Evolutionary conservation across 2,329 filamentous ascomycete species (phyloP), one percentile per base, ranked within the genome.

Genomic region (Aureobasidium mangrovei): DNA sequence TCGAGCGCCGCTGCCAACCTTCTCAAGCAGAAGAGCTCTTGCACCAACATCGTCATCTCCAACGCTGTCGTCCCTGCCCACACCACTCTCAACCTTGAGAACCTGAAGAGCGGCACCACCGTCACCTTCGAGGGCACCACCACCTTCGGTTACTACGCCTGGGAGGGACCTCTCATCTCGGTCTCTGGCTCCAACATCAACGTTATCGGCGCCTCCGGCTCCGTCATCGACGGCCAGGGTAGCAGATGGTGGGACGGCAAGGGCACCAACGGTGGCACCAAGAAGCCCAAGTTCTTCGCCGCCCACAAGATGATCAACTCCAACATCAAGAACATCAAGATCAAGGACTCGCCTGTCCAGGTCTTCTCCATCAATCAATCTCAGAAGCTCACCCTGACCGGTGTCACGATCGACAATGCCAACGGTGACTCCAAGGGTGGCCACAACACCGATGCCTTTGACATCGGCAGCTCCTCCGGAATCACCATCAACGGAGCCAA

Each of bases 61-160:
- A 63, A 66, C 56, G 62, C 71, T 9, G 62, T 57, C 5, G 67
- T 71, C n/a, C 70, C 70, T 6, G 62, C 70, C 4, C 65, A 67
- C n/a, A 62, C 61, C 28, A 70, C 69, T 24, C 62, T 72, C 10
- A 66, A 72, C 55, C 58, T 72, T 47, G 65, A 61, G 29, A 60
- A 59, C 31, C 61, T 71, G 12, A 60, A 64, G 41, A 55, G 62
- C 10, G 65, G 65, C 29, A 68, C 69, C 26, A 64, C 59, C 63
- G 75, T 85, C 57, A 79, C 77, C 60, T 86, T 86, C 67, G 67
- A 79, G 55, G 84, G 84, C 40, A 79, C 73, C 10, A 86, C 83
- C 24, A 81, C 78, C 51, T 87, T 83, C 62, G 83, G 74, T 24
- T 85, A 84, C 69, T 72, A 79, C 58, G 78, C 83, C 61, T 86